phyloP scores from a whole-genome alignment of 257 asterid species.

The Solanum bulbocastanum region DNA sequence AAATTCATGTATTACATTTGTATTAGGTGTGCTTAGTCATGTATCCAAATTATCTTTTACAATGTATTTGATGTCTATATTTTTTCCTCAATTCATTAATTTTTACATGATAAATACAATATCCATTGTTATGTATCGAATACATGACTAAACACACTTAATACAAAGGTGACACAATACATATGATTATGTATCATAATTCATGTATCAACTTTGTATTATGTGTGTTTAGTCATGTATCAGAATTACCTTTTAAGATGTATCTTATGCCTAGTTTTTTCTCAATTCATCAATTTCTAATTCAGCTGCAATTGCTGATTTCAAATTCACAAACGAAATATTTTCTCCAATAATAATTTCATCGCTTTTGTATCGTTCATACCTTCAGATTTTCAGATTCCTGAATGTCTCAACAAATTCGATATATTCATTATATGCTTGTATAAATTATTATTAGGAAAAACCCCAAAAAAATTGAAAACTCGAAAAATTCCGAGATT shows the following conservation, averaged over 20 bases:
- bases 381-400: too few species aligned
- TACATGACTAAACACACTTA: not conserved
- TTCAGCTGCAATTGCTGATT: not conserved
- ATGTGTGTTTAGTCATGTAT: not conserved
- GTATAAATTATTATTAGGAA: too few species aligned
- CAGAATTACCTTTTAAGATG: not conserved
- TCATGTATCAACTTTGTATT: not conserved
- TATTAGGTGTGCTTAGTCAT: not conserved
- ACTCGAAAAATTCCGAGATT: too few species aligned
- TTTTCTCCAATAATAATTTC: too few species aligned
- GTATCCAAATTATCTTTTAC: not conserved
- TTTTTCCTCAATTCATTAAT: not conserved
- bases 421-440: too few species aligned
- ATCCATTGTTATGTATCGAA: not conserved
- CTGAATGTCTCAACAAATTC: too few species aligned
- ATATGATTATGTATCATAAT: not conserved
- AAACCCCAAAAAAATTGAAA: too few species aligned
- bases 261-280: not conserved
- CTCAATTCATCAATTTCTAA: not conserved
- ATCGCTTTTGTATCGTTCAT: not conserved
- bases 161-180: not conserved
- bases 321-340: not conserved
- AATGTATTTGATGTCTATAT: not conserved
- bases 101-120: not conserved
- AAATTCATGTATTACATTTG: too few species aligned